phyloP scores from a whole-genome alignment of 192 early-diverging fungal genomes.

The Rhizoclosmatium sp. region DNA sequence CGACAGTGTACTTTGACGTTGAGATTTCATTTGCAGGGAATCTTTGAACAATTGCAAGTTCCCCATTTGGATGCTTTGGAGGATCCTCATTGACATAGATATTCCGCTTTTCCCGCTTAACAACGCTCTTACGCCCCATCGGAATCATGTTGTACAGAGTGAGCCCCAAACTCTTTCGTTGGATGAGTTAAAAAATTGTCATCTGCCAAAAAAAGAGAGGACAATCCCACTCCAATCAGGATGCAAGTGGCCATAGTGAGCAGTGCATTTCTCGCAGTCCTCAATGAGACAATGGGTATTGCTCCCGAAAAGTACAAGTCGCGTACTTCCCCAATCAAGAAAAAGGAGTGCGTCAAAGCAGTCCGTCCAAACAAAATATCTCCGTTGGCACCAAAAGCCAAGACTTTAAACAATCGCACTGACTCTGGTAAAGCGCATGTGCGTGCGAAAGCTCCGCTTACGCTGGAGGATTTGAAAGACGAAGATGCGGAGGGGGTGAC shows the following conservation, averaged over 20 bases:
- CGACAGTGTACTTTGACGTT: conserved; percentile 91
- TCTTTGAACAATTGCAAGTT: background rate
- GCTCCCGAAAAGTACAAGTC: background rate
- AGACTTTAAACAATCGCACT: background rate
- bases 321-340: too few species aligned
- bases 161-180: background rate
- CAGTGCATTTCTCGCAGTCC: conserved; percentile 22
- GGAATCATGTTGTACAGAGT: background rate
- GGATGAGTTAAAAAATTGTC: background rate
- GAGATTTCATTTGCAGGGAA: conserved; percentile 82
- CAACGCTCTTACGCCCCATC: background rate
- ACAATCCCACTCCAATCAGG: background rate
- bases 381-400: background rate
- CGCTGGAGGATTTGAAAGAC: conserved; percentile 19
- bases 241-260: background rate
- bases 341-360: background rate
- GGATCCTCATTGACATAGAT: conserved; percentile 31
- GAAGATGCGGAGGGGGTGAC: conserved; percentile 36
- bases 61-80: background rate
- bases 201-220: background rate
- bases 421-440: conserved; percentile 15
- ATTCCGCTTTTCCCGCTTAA: conserved; percentile 1
- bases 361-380: background rate
- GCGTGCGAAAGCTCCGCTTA: conserved; percentile 11
- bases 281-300: conserved; percentile 36